Evolutionary conservation across 2,329 filamentous ascomycete genomes (phyloP).

Genomic region (Microdochium nivale): DNA sequence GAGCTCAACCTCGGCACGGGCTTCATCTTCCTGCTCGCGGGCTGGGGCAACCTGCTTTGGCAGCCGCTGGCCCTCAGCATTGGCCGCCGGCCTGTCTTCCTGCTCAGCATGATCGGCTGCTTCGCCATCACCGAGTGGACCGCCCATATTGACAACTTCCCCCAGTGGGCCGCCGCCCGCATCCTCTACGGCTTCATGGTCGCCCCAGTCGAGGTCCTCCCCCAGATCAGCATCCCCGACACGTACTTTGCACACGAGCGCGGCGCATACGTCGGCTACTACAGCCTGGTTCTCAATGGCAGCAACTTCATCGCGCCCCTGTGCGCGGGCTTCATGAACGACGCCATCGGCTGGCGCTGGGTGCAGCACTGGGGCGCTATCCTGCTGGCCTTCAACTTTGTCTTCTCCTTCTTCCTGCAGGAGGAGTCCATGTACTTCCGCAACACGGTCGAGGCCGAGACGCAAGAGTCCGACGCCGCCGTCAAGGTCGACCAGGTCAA

Average conservation of each 20-base stretch:
- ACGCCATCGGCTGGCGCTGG: slow-evolving; percentile 40
- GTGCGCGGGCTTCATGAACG: slow-evolving; percentile 38
- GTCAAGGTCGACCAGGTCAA: slow-evolving; percentile 7
- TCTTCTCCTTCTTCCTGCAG: slow-evolving; percentile 49
- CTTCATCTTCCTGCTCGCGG: slow-evolving; percentile 41
- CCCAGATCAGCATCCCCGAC: slow-evolving; percentile 22
- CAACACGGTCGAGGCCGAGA: background rate
- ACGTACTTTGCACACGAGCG: slow-evolving; percentile 34
- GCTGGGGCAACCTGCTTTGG: slow-evolving; percentile 42
- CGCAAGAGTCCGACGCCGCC: slow-evolving; percentile 18
- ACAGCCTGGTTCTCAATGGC: slow-evolving; percentile 32
- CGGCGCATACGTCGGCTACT: slow-evolving; percentile 30
- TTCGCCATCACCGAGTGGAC: slow-evolving; percentile 27
- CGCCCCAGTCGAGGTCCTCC: slow-evolving; percentile 17
- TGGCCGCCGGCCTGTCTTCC: slow-evolving; percentile 38
- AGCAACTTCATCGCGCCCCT: slow-evolving; percentile 37
- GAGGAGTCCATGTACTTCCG: slow-evolving; percentile 51
- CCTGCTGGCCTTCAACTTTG: slow-evolving; percentile 34
- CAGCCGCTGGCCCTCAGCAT: slow-evolving; percentile 43
- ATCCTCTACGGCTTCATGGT: slow-evolving; percentile 16
- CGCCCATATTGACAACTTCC: slow-evolving; percentile 10
- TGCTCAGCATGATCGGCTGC: slow-evolving; percentile 26
- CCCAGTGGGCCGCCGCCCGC: slow-evolving; percentile 11
- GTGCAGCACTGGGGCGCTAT: slow-evolving; percentile 46
- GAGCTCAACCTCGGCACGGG: slow-evolving; percentile 40